Percentiles rank a stretch among this genome's conserved stretches.
These are phyloP conservation scores for Phylloporus sp. DNA, from an alignment of 768 basidiomycete genomes.

Conservation along the genomic window DNA sequence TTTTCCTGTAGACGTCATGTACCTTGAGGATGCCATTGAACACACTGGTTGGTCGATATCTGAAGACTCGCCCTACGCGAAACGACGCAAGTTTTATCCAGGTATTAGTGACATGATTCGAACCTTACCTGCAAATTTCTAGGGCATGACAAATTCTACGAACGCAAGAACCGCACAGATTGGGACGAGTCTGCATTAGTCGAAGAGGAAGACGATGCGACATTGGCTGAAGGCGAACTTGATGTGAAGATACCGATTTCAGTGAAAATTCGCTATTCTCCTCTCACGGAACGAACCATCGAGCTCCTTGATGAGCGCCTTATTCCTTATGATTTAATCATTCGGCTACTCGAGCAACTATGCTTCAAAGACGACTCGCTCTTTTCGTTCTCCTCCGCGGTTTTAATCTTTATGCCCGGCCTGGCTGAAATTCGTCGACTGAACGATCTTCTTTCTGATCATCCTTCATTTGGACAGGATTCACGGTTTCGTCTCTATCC, in stretches of 20 bases:
- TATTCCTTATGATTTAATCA: slow-evolving; percentile 89
- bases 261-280: slow-evolving; percentile 78
- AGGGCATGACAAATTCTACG: slow-evolving; percentile 65
- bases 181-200: slow-evolving; percentile 73
- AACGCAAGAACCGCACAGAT: slow-evolving; percentile 58
- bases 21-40: slow-evolving; percentile 90
- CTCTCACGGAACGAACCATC: slow-evolving; percentile 69
- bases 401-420: slow-evolving; percentile 93
- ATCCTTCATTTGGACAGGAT: slow-evolving; percentile 62
- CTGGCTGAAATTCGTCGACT: slow-evolving; percentile 89
- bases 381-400: slow-evolving; percentile 64
- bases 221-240: slow-evolving; percentile 17
- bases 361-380: slow-evolving; percentile 65
- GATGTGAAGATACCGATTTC: slow-evolving; percentile 36
- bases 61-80: slow-evolving; percentile 78
- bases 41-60: slow-evolving; percentile 72
- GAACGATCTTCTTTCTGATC: slow-evolving; percentile 75
- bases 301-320: slow-evolving; percentile 83
- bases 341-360: slow-evolving; percentile 75
- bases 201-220: slow-evolving; percentile 66
- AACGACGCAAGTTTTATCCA: slow-evolving; percentile 48
- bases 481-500: slow-evolving; percentile 73
- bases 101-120: neutral
- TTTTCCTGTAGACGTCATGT: slow-evolving; percentile 84
- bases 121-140: slow-evolving; percentile 1